Base-by-base conservation (phyloP, 1,284 basidiomycete genomes). In the Marasmius sp. region DNA sequence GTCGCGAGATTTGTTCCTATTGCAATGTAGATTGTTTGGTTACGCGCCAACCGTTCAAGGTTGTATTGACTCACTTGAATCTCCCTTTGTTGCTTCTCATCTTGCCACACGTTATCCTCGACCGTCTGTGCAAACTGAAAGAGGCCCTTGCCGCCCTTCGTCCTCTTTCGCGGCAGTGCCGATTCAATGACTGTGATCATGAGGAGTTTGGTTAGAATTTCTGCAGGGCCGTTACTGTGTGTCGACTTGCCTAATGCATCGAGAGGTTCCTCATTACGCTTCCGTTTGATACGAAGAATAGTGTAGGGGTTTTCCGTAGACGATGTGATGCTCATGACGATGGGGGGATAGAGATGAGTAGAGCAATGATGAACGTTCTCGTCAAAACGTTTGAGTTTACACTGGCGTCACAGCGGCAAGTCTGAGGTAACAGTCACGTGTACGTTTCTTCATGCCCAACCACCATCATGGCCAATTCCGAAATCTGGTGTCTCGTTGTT, bases 41-140 rank as follows among this genome's bases (percentile, higher is more conserved):
- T 50, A 41, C 56, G 41, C 43, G 60, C 38, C 5, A 41, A 16
- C 38, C 27, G 34, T 16, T 20, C 52, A 16, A 45, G 20, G 38
- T n/a, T 5, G n/a, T 11, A 18, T 33, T 14, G 18, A 68, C 75
- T 48, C 49, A 86, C 86, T 79, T 90, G 83, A n/a, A 92, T 80
- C 53, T 79, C 83, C 66, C 81, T 81, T 66, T 83, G 81, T 60
- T 77, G 71, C 61, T 77, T 72, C 56, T 81, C 83, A 68, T 90
- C 83, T 49, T 87, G 77, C 89, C 89, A 92, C 48, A 79, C 82
- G 36, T 78, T 80, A 34, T 80, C 75, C 65, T 91, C 90, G n/a
- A 92, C 85, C 0, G 91, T 92, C 68, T 87, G 85, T 0, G 88
- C 89, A 71, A 91, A 92, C 70, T 91, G 85, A 67, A 92, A 92